Percentiles rank a stretch among this genome's conserved stretches.
These are phyloP conservation scores for Eucalyptus marginata DNA, from an alignment of 345 rosid genomes.

Conservation along the genomic window DNA sequence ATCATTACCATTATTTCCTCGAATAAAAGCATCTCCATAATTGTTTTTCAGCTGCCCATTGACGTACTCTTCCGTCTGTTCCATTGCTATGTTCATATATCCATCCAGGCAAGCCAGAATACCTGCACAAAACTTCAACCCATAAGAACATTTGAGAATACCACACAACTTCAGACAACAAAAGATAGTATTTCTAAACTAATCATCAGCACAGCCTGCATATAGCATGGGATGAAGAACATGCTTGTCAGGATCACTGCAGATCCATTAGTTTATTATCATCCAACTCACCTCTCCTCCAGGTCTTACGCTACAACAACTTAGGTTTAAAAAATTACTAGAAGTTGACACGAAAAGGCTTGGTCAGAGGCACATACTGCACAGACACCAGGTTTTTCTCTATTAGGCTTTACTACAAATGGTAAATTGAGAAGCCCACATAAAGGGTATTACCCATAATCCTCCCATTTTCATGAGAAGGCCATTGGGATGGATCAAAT, in stretches of 20 bases:
- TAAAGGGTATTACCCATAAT: neutral
- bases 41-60: constrained; percentile 49
- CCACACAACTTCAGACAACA: no score
- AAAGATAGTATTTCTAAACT: neutral
- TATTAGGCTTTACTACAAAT: neutral
- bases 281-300: neutral
- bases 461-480: neutral
- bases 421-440: neutral
- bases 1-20: constrained; percentile 82
- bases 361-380: neutral
- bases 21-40: constrained; percentile 94
- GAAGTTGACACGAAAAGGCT: neutral
- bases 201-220: neutral
- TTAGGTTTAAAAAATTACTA: neutral
- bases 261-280: neutral
- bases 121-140: no score
- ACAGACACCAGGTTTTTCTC: neutral
- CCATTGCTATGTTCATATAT: no score
- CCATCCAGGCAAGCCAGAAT: no score
- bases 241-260: neutral
- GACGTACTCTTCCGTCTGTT: no score
- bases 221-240: neutral
- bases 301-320: neutral
- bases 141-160: no score
- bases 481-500: neutral